These are phyloP conservation scores for Stellera chamaejasme DNA, from an alignment of 345 rosid species.

Conservation along the genomic window DNA sequence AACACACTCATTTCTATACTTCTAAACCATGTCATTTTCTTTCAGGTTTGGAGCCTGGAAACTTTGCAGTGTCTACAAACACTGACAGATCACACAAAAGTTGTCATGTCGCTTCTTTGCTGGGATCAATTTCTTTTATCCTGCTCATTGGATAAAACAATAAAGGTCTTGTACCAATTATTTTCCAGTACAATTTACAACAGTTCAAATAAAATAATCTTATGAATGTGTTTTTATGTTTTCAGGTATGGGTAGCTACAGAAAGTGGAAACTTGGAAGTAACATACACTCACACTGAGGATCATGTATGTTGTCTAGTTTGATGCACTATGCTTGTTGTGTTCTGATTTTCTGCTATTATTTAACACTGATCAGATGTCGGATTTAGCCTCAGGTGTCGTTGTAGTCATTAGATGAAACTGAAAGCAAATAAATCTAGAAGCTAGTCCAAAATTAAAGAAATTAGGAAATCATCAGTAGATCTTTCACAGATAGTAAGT, in stretches of 20 bases:
- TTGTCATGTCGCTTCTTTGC: constrained; percentile 95
- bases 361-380: neutral
- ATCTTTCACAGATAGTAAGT: no score
- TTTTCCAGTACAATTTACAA: neutral
- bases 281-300: constrained; percentile 83
- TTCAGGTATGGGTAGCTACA: constrained; percentile 84
- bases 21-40: neutral
- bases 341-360: neutral
- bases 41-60: constrained; percentile 88
- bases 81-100: constrained; percentile 61
- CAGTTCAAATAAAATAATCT: neutral
- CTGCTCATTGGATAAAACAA: constrained; percentile 84
- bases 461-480: no score
- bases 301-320: constrained; percentile 47
- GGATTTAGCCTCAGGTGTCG: no score
- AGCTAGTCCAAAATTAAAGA: no score
- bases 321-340: neutral
- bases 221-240: constrained; percentile 2
- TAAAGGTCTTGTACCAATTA: constrained; percentile 43
- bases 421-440: no score
- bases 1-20: no score
- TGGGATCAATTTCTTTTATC: constrained; percentile 98
- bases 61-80: constrained; percentile 87
- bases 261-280: constrained; percentile 95
- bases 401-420: no score